Conservation (phyloP, 2,329 filamentous ascomycete genomes). For the Rutstroemia sp. region DNA sequence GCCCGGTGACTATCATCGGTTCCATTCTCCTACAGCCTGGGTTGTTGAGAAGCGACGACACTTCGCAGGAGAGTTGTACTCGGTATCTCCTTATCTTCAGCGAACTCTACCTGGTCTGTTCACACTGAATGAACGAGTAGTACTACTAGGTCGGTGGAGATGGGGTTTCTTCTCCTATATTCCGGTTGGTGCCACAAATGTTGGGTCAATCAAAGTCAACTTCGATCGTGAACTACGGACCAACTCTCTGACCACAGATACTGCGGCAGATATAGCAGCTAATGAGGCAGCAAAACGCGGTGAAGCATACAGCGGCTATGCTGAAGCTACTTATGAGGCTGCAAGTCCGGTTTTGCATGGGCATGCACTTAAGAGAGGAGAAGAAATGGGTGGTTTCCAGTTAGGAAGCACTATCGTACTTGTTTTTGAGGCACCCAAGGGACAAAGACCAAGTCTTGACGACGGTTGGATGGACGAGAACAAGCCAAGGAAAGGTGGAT, state of each 20-base stretch:
- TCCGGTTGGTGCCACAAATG: conserved; percentile 93
- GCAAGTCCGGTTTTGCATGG: conserved; percentile 75
- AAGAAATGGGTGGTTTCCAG: conserved; percentile 98
- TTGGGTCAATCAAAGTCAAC: conserved; percentile 93
- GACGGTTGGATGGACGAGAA: conserved; percentile 49
- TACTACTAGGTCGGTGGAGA: conserved; percentile 87
- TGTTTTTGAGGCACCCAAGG: conserved; percentile 87
- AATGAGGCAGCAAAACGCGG: conserved; percentile 68
- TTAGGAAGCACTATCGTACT: conserved; percentile 91
- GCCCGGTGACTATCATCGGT: conserved; percentile 95
- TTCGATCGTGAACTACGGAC: conserved; percentile 92
- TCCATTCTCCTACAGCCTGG: conserved; percentile 93
- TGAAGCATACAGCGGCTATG: conserved; percentile 82
- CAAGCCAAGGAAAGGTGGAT: conserved; percentile 57
- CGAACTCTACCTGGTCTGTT: conserved; percentile 89
- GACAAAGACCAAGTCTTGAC: conserved; percentile 47
- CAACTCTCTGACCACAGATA: conserved; percentile 88
- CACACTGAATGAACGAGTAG: conserved; percentile 92
- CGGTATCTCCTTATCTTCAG: conserved; percentile 90
- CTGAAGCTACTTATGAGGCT: conserved; percentile 79
- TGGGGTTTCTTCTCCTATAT: conserved; percentile 97
- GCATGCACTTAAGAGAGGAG: conserved; percentile 75
- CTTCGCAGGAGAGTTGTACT: conserved; percentile 93
- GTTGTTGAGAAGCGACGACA: conserved; percentile 92
- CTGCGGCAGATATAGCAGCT: conserved; percentile 78